These are phyloP conservation scores for Trichoderma parareesei DNA, from an alignment of 495 filamentous ascomycete genomes.

Conservation along the genomic window DNA sequence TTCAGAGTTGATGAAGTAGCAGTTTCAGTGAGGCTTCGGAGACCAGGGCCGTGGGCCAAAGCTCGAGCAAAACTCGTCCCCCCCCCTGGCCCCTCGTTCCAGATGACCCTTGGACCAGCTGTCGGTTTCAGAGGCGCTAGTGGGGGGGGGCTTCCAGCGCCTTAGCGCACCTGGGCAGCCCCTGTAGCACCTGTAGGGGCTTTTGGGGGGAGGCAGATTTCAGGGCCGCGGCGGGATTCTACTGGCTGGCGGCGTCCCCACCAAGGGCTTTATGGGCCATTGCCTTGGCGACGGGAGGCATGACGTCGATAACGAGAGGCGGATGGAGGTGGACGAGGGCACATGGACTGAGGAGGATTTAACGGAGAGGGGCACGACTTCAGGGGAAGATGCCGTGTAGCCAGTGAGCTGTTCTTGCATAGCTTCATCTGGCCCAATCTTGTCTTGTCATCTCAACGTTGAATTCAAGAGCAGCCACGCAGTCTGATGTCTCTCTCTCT, in stretches of 20 bases:
- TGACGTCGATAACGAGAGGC: constrained; percentile 3
- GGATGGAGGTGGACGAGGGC: not conserved
- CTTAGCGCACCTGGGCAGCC: not conserved
- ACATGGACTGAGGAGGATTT: not conserved
- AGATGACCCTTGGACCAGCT: constrained; percentile 4
- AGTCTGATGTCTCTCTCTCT: too few species aligned
- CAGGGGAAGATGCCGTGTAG: not conserved
- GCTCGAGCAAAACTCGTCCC: not conserved
- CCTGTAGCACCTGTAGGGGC: not conserved
- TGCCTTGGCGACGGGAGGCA: constrained; percentile 3
- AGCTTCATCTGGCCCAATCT: not conserved
- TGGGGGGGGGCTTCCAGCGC: not conserved
- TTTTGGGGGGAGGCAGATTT: not conserved
- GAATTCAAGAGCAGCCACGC: too few species aligned
- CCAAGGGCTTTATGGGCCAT: not conserved
- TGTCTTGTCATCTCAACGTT: not conserved
- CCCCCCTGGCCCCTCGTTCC: not conserved
- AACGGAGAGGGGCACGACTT: not conserved
- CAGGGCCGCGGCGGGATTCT: not conserved
- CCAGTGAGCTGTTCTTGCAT: not conserved
- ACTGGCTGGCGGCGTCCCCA: not conserved
- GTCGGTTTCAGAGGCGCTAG: constrained; percentile 8
- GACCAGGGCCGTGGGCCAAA: not conserved
- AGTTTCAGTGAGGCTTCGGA: constrained; percentile 3
- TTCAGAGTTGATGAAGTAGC: not conserved